Evolutionary conservation across 495 filamentous ascomycete species (phyloP), one percentile per base, ranked within the genome.

Genomic region (Apodospora peruviana): DNA sequence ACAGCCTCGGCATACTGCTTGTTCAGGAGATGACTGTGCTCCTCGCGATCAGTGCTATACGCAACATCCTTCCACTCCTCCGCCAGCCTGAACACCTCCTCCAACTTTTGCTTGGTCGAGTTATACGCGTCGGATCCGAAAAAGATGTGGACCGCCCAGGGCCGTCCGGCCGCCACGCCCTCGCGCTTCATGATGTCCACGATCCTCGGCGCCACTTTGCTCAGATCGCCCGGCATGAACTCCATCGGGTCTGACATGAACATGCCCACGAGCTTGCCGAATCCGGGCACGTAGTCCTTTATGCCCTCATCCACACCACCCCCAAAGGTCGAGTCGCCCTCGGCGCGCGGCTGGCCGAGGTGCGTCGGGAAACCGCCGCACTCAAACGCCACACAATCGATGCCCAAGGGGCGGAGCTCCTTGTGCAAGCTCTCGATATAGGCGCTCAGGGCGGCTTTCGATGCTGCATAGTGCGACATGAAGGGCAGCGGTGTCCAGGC

Each of bases 401-500:
- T 54, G 3, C 53, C 55, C 5, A 64, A 27, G 11, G 52, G 52
- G 1, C 25, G n/a, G 5, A 59, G 10, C 18, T 64, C 61, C 21
- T 55, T 56, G 40, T 49, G 41, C 24, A 64, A 47, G 2, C 43
- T 12, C 53, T 64, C 60, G 14, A 65, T 49, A 55, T 73, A 79
- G 2, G 59, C 53, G 36, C 70, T 70, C 32, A 79, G 53, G 2
- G 72, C 76, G 0, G 73, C 67, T 48, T 78, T 78, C 7, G 60
- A 63, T 2, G 68, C 56, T n/a, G 61, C 66, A 44, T 78, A 79
- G 39, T 69, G 48, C 0, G 67, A 60, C 50, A 59, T 52, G n/a
- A 55, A 53, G 0, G 56, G 54, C 1, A 66, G 67, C 0, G 76
- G 72, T 9, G 73, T 66, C 8, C 74, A 72, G 4, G 62, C 61